phyloP scores from a whole-genome alignment of 257 asterid genomes.

The Petrea volubilis region DNA sequence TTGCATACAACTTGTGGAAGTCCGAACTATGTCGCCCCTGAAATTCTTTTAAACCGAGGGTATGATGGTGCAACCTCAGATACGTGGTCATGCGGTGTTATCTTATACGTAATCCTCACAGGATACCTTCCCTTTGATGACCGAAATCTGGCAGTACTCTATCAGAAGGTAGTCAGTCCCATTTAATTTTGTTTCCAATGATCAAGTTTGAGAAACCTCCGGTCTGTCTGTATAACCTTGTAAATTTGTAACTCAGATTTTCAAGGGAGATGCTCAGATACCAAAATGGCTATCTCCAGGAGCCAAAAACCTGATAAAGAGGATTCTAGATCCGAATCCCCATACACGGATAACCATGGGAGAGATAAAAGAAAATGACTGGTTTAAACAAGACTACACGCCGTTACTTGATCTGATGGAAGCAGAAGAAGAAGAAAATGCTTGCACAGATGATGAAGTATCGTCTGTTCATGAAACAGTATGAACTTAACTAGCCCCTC shows the following conservation, averaged over 20 bases:
- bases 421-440: conserved; percentile 59
- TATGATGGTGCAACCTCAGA: conserved; percentile 94
- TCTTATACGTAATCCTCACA: conserved; percentile 83
- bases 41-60: conserved; percentile 85
- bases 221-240: conserved; percentile 2
- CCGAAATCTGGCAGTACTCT: conserved; percentile 88
- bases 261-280: conserved; percentile 83
- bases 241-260: conserved; percentile 51
- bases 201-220: neutral
- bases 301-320: conserved; percentile 72
- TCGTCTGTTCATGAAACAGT: conserved; percentile 50
- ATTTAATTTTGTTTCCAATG: neutral
- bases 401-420: conserved; percentile 56
- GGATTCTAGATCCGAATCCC: conserved; percentile 94
- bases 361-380: conserved; percentile 69
- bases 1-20: conserved; percentile 98
- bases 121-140: conserved; percentile 98
- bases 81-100: conserved; percentile 96
- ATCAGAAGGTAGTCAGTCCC: conserved; percentile 71
- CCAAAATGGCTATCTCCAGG: conserved; percentile 94
- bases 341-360: conserved; percentile 64
- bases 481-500: conserved; percentile 15
- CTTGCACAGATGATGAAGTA: conserved; percentile 52
- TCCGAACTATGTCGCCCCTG: conserved; percentile 99
- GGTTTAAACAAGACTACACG: conserved; percentile 81